Percentiles rank a stretch among this genome's conserved stretches.
phyloP scores from a whole-genome alignment of 2,329 filamentous ascomycete species.

The Teratosphaeria viscida region DNA sequence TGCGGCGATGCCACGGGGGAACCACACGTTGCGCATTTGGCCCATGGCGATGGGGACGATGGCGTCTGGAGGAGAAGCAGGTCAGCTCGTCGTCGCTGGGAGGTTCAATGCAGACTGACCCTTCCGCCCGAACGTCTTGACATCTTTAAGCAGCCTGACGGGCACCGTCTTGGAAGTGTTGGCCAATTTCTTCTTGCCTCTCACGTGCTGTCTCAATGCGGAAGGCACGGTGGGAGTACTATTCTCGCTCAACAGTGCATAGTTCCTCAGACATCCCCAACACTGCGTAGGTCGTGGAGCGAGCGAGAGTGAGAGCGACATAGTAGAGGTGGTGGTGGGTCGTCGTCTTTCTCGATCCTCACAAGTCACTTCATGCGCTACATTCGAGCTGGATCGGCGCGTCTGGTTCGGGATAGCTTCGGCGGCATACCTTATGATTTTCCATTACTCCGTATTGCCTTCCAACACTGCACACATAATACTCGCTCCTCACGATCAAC shows the following conservation, averaged over 20 bases:
- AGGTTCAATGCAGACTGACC: slow-evolving; percentile 22
- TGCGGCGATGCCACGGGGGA: slow-evolving; percentile 40
- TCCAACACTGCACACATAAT: too few species aligned
- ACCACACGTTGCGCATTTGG: slow-evolving; percentile 47
- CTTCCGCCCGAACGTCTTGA: slow-evolving; percentile 41
- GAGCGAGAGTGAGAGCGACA: slow-evolving; percentile 7
- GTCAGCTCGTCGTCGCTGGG: neutral
- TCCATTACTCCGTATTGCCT: too few species aligned
- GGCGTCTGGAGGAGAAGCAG: slow-evolving; percentile 31
- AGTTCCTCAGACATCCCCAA: slow-evolving; percentile 19
- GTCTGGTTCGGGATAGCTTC: too few species aligned
- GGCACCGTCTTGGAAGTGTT: slow-evolving; percentile 29
- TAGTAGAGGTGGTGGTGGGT: neutral
- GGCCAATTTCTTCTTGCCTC: slow-evolving; percentile 28
- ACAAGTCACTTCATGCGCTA: too few species aligned
- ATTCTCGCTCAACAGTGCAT: slow-evolving; percentile 5
- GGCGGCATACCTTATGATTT: too few species aligned
- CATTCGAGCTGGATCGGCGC: neutral
- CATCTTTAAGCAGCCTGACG: slow-evolving; percentile 42
- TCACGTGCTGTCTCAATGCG: slow-evolving; percentile 19
- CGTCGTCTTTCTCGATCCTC: too few species aligned
- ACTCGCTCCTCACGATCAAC: too few species aligned
- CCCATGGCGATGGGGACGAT: slow-evolving; percentile 43
- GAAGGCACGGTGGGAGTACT: neutral
- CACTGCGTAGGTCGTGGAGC: slow-evolving; percentile 16